Evolutionary conservation across 345 rosid genomes (phyloP).

Genomic region (Melaleuca quinquenervia): DNA sequence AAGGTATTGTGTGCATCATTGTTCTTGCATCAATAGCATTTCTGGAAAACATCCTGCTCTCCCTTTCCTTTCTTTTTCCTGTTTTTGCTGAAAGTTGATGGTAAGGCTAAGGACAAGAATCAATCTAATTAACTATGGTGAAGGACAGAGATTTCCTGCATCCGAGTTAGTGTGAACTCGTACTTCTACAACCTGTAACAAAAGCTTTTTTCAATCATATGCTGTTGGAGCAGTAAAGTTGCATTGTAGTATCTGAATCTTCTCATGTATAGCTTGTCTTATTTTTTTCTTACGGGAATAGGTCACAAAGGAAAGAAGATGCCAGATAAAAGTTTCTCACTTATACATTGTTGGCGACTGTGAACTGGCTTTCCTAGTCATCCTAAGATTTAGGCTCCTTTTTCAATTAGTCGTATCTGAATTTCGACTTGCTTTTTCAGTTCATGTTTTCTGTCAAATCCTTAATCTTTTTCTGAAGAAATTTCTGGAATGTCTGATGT

Average conservation of each 20-base stretch:
- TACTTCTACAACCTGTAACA: neutral
- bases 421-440: neutral
- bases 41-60: neutral
- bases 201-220: neutral
- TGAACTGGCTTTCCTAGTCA: neutral
- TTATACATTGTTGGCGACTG: neutral
- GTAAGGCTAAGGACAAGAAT: neutral
- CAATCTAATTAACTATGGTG: neutral
- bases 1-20: constrained; percentile 12
- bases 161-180: neutral
- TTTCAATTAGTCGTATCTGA: neutral
- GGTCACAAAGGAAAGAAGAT: neutral
- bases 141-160: neutral
- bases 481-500: neutral
- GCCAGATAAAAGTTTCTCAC: neutral
- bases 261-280: rapidly evolving
- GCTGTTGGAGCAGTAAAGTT: neutral
- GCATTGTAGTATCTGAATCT: neutral
- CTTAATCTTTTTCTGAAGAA: neutral
- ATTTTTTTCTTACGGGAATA: neutral
- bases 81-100: neutral
- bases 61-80: neutral
- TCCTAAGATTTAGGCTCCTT: neutral
- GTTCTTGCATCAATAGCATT: neutral
- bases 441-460: neutral